Percentiles rank a stretch among this genome's conserved stretches.
These are phyloP conservation scores for Oenanthe sinensis DNA, from an alignment of 129 eudicot species.

Conservation along the genomic window DNA sequence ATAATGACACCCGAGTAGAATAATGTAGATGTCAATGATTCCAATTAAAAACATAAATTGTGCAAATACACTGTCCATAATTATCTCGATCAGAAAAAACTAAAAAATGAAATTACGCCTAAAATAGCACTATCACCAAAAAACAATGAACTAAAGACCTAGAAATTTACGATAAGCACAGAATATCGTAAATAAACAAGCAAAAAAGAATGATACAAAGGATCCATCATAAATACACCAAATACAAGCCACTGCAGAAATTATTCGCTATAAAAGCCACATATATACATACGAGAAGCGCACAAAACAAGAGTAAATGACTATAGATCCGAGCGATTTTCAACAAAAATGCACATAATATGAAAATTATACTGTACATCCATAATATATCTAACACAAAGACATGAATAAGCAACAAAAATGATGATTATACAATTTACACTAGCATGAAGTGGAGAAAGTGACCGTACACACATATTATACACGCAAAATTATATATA, in stretches of 20 bases:
- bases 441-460: background rate
- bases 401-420: background rate
- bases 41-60: background rate
- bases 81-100: no score
- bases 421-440: background rate
- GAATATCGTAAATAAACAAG: background rate
- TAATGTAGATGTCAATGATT: background rate
- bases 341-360: background rate
- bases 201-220: background rate
- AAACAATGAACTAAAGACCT: background rate
- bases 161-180: background rate
- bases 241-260: no score
- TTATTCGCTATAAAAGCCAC: no score
- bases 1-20: background rate
- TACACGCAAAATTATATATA: background rate
- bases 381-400: background rate
- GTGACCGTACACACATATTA: background rate
- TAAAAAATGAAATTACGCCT: no score
- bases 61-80: background rate
- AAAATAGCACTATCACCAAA: no score
- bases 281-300: background rate
- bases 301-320: no score
- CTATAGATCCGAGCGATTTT: background rate
- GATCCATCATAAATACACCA: no score
- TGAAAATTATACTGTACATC: background rate